A percentile compares a stretch with the other conserved stretches of the same genome.
Conservation (phyloP, 2,329 filamentous ascomycete species). For the Exophiala spinifera region DNA sequence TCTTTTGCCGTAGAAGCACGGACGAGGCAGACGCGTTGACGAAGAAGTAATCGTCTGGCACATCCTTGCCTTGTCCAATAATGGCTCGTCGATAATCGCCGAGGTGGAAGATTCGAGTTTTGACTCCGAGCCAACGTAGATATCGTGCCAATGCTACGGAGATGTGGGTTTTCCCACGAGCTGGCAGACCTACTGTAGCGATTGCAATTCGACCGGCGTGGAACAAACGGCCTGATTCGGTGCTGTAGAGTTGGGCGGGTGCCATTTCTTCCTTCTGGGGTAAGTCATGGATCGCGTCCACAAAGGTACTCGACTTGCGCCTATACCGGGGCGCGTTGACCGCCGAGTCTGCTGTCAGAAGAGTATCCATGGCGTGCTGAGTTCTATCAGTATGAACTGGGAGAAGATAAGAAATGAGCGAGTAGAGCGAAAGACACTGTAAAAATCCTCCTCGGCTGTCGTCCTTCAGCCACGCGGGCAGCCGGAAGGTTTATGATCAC, state of each 20-base stretch:
- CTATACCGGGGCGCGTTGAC: slow-evolving; percentile 86
- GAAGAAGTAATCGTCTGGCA: slow-evolving; percentile 97
- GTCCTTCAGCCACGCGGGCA: background rate
- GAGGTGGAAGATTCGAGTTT: slow-evolving; percentile 95
- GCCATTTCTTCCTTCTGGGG: slow-evolving; percentile 80
- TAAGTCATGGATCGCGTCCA: slow-evolving; percentile 94
- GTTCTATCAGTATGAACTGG: no score
- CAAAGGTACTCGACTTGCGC: slow-evolving; percentile 90
- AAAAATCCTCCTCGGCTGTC: background rate
- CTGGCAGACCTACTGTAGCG: slow-evolving; percentile 91
- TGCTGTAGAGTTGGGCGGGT: slow-evolving; percentile 95
- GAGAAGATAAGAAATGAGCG: no score
- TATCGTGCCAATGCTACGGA: slow-evolving; percentile 94
- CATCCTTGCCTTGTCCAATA: slow-evolving; percentile 74
- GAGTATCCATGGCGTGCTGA: slow-evolving; percentile 44
- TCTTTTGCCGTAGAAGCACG: slow-evolving; percentile 93
- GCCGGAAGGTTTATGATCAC: background rate
- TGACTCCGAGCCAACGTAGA: slow-evolving; percentile 93
- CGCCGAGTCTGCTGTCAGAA: slow-evolving; percentile 79
- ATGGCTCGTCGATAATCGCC: slow-evolving; percentile 94
- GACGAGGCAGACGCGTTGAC: slow-evolving; percentile 89
- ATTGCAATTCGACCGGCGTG: slow-evolving; percentile 97
- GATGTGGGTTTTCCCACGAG: slow-evolving; percentile 94
- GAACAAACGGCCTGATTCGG: slow-evolving; percentile 93
- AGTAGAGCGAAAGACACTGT: no score